Conservation (phyloP, 768 basidiomycete species). For the Coprinopsis strossmayeri region DNA sequence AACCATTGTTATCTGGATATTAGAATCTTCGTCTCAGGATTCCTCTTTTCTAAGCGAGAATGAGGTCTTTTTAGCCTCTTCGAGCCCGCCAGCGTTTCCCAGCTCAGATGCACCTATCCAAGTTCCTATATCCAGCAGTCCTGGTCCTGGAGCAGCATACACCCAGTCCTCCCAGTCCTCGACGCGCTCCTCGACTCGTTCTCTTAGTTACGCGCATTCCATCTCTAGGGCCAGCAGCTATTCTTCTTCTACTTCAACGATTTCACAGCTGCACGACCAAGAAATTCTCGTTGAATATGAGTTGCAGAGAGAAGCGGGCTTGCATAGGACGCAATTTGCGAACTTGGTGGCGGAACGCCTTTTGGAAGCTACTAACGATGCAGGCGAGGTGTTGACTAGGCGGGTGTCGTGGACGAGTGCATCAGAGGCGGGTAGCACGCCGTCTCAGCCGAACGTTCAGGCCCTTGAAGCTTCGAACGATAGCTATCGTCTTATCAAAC, state of each 20-base stretch:
- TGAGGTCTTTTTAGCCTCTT: not conserved
- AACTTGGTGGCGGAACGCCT: constrained; percentile 3
- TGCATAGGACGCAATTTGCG: not conserved
- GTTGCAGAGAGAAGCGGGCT: not conserved
- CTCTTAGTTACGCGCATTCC: constrained; percentile 2
- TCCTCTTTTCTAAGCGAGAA: not conserved
- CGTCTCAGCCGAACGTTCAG: not conserved
- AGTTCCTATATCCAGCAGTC: constrained; percentile 8
- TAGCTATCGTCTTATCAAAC: constrained; percentile 3
- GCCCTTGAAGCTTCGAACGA: too few species aligned
- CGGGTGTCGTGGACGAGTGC: not conserved
- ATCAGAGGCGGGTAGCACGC: not conserved
- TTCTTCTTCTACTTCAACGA: not conserved
- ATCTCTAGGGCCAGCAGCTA: not conserved
- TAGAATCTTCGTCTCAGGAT: not conserved
- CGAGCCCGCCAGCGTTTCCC: not conserved
- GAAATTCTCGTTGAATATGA: not conserved
- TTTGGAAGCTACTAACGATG: not conserved
- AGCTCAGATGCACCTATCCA: constrained; percentile 1
- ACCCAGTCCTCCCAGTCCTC: not conserved
- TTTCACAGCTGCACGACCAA: not conserved
- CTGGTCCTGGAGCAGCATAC: not conserved
- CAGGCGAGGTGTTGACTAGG: not conserved
- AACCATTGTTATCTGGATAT: too few species aligned
- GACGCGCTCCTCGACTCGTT: not conserved